Evolutionary conservation across 129 eudicot species (phyloP), one percentile per base, ranked within the genome.

Genomic region (Pseudognaphalium luteoalbum): DNA sequence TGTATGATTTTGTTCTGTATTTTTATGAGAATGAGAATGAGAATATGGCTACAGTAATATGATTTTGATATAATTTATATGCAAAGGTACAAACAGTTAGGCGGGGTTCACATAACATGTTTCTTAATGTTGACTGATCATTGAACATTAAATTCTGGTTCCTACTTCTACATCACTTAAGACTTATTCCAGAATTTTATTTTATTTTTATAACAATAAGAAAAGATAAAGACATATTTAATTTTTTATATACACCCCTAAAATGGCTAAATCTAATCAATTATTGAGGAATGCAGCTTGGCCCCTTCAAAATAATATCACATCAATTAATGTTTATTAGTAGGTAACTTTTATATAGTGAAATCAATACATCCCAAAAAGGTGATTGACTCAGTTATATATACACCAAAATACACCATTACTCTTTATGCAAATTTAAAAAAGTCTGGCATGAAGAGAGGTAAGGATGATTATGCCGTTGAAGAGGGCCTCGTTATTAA

Each of bases 61-160:
- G 30, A 41, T 41, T 39, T 41, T 21, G n/a, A 11, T 70, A 25
- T 7, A 16, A 8, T 47, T 20, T 70, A 6, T 22, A 70, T 47
- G n/a, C n/a, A 12, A 47, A 47, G 54, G 12, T 12, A 6, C 35
- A 69, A 73, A 20, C 57, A 35, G 28, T 58, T 73, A 9, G 10
- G 56, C n/a, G 67, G 37, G 34, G 77, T 73, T 58, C 68, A 58
- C 68, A 58, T 73, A 57, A 73, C 25, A 73, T 35, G 25, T 35
- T 35, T 37, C 66, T 58, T 34, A 19, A 73, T 57, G 68, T 58
- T 66, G 77, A 58, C 33, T 21, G 77, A 73, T 73, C 56, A 73
- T 35, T 73, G 57, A 20, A 58, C 35, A 73, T 34, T 73, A 12
- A 34, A 73, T 73, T 73, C 54, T 34, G 3, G 67, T 12, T 42